Percentiles rank a stretch among this genome's conserved stretches.
Evolutionary conservation across 495 filamentous ascomycete species (phyloP).

Genomic region (Neurospora tetraspora): DNA sequence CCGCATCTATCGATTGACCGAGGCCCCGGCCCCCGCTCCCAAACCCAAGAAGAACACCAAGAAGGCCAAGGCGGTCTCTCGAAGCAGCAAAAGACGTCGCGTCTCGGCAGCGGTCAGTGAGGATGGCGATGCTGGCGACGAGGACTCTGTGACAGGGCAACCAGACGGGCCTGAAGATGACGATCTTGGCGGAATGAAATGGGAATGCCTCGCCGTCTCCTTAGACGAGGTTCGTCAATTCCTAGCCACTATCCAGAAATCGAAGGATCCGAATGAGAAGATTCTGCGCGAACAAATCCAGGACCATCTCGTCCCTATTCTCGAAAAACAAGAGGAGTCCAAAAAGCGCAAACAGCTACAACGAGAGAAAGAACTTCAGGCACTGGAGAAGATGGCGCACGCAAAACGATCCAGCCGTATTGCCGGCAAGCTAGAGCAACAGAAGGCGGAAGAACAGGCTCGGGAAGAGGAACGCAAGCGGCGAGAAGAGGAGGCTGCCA

Average conservation of each 20-base stretch:
- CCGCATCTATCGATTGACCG: slow-evolving; percentile 75
- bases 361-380: slow-evolving; percentile 70
- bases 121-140: slow-evolving; percentile 46
- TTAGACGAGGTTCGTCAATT: slow-evolving; percentile 67
- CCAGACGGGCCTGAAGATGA: slow-evolving; percentile 42
- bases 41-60: slow-evolving; percentile 72
- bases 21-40: slow-evolving; percentile 46
- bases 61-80: slow-evolving; percentile 54
- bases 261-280: slow-evolving; percentile 74
- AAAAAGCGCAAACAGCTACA: slow-evolving; percentile 57
- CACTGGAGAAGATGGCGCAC: slow-evolving; percentile 73
- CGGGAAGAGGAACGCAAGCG: slow-evolving; percentile 63
- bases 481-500: slow-evolving; percentile 52
- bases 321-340: slow-evolving; percentile 72
- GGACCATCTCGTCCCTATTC: slow-evolving; percentile 68
- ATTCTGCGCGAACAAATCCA: slow-evolving; percentile 55
- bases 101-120: slow-evolving; percentile 45
- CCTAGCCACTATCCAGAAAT: slow-evolving; percentile 57
- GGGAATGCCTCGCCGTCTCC: slow-evolving; percentile 84
- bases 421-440: slow-evolving; percentile 68
- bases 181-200: slow-evolving; percentile 62
- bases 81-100: slow-evolving; percentile 66
- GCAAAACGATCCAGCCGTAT: slow-evolving; percentile 89
- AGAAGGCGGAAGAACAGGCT: slow-evolving; percentile 60
- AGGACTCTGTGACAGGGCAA: slow-evolving; percentile 20